A percentile compares a stretch with the other conserved stretches of the same genome.
These are phyloP conservation scores for Vigna trinervia DNA, from an alignment of 306 rosid species.

Conservation along the genomic window DNA sequence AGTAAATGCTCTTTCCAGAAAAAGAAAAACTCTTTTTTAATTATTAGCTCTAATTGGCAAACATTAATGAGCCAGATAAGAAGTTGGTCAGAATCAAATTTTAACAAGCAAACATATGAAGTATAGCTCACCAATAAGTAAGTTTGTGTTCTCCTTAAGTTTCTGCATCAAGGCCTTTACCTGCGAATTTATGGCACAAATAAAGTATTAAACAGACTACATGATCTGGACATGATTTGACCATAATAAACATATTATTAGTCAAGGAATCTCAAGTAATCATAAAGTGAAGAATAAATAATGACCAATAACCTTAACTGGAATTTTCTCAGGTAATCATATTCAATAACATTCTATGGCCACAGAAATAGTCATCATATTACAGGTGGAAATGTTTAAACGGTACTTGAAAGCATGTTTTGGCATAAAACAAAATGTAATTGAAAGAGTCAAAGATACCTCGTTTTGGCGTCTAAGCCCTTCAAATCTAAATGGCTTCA, in stretches of 20 bases:
- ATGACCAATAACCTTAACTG: neutral
- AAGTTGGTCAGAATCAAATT: conserved; percentile 4
- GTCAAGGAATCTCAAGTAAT: conserved; percentile 28
- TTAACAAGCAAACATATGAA: conserved; percentile 30
- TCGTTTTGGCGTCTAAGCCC: conserved; percentile 86
- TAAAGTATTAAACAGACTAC: conserved; percentile 28
- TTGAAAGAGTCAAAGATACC: conserved; percentile 54
- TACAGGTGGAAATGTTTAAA: conserved; percentile 19
- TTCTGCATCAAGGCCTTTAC: conserved; percentile 69
- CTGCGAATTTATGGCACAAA: conserved; percentile 56
- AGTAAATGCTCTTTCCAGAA: conserved; percentile 20
- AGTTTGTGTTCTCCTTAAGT: conserved; percentile 68
- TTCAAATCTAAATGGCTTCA: conserved; percentile 96
- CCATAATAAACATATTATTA: conserved; percentile 23
- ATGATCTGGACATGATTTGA: conserved; percentile 8
- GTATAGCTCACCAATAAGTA: conserved; percentile 77
- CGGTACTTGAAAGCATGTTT: conserved; percentile 6
- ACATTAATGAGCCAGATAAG: conserved; percentile 23
- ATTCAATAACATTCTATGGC: conserved; percentile 20
- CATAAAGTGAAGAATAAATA: conserved; percentile 3
- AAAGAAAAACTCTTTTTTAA: neutral
- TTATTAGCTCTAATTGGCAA: conserved; percentile 22
- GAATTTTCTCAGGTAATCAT: conserved; percentile 3
- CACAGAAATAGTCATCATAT: conserved; percentile 33
- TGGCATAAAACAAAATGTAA: neutral